Base-by-base conservation (phyloP, 495 filamentous ascomycete genomes). In the Hypoxylon fuscum region DNA sequence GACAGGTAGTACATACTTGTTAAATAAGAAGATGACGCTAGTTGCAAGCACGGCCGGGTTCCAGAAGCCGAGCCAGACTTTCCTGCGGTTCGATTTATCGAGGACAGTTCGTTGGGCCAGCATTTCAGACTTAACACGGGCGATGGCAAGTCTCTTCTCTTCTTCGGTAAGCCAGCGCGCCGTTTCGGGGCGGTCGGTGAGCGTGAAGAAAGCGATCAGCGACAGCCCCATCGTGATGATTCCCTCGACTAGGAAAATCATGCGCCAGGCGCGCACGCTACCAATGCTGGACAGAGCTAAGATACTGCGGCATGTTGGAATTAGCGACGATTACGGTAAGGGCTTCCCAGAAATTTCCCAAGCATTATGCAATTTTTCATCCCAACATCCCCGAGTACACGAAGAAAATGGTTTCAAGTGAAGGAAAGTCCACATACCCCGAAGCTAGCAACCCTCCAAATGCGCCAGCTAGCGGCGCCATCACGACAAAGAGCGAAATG, bases 401-500 rank as follows among this genome's bases (percentile, higher is more conserved):
- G n/a, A n/a, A n/a, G n/a, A n/a, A n/a, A n/a, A 34, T 2, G 31
- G 31, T 10, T 11, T 2, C 9, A 34, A 12, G 2, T 10, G 2
- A 34, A 34, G 31, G 2, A 43, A n/a, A 29, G 22, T 18, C 35
- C 14, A 66, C 62, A n/a, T 21, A 66, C 23, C 61, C 87, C 3
- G 85, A 88, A 5, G 88, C 88, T 1, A 90, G 69, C 25, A 91
- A 78, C 3, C 88, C 88, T 32, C 88, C 88, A 59, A 91, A 91
- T 0, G 88, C 88, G 23, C 87, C 87, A 0, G 87, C 86, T 3
- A 91, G 74, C 10, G 87, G 86, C 0, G 87, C 84, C 86, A 85
- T 88, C 38, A 87, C 87, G 64, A 91, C 88, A 74, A 90, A 92
- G 1, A 93, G 74, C 0, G 87, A 83, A 17, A 93, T 80, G 72